A percentile compares a stretch with the other conserved stretches of the same genome.
phyloP scores from a whole-genome alignment of 2,329 filamentous ascomycete species.

The Diaporthe capsici region DNA sequence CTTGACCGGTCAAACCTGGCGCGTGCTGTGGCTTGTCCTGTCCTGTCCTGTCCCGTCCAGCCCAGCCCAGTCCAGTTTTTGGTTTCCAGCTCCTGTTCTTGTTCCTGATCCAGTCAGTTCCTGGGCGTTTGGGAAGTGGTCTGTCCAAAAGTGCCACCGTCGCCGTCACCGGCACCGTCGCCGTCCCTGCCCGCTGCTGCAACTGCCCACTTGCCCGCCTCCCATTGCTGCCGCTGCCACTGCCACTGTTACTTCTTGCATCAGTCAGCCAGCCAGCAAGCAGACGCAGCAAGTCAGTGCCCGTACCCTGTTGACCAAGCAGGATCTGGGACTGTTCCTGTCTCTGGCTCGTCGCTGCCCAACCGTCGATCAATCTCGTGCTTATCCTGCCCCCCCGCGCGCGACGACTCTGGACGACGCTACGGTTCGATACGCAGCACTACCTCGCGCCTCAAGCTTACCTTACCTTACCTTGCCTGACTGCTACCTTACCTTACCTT shows the following conservation, averaged over 20 bases:
- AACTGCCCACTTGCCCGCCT: background rate
- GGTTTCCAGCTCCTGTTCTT: constrained; percentile 25
- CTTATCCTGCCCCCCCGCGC: constrained; percentile 40
- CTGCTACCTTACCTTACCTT: constrained; percentile 35
- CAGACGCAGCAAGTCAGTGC: constrained; percentile 18
- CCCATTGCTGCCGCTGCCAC: background rate
- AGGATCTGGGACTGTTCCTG: constrained; percentile 29
- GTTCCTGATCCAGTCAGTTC: constrained; percentile 9
- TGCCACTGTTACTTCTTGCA: constrained; percentile 6
- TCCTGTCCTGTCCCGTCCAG: constrained; percentile 13
- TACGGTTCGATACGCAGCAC: constrained; percentile 29
- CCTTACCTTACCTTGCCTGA: constrained; percentile 27
- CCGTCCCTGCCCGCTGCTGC: constrained; percentile 8
- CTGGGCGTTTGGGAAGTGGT: constrained; percentile 13
- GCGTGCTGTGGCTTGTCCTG: constrained; percentile 28
- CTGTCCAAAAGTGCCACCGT: constrained; percentile 7
- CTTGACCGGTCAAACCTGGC: constrained; percentile 31
- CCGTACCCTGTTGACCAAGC: constrained; percentile 13
- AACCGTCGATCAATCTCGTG: constrained; percentile 53
- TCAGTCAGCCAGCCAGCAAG: background rate
- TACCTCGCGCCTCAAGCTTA: constrained; percentile 35
- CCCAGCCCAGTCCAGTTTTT: constrained; percentile 13
- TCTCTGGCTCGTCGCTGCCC: constrained; percentile 50
- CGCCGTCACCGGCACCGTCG: constrained; percentile 25
- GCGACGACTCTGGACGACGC: constrained; percentile 32